Base-by-base conservation (phyloP, 345 rosid genomes). In the Durio zibethinus region DNA sequence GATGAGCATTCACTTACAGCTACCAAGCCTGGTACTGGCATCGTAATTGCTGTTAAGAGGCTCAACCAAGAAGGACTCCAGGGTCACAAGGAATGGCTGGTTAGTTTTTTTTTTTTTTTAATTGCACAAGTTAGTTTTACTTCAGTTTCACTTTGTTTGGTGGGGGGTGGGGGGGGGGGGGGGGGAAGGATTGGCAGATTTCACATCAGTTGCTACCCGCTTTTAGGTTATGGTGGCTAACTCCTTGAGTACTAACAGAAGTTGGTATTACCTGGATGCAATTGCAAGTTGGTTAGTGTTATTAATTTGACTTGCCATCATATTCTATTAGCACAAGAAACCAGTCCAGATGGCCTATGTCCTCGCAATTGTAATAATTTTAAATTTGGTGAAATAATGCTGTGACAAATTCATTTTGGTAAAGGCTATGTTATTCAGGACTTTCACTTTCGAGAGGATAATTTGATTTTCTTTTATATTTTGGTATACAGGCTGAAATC, bases 41-140 rank as follows among this genome's bases (percentile, higher is more conserved):
- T 87, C 40, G 92, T 90, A 45, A 88, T 97, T 79, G 99, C 99
- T 4, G 95, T 88, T 75, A 97, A 97, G 87, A 91, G 86, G 87
- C 94, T 94, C 25, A 97, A 94, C 88, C 91, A 85, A 76, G 99
- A 91, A 48, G 85, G 98, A 18, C 84, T 83, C 63, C 99, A 97
- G 80, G 98, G 99, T 69, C 97, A 97, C 86, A 94, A 82, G 80
- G 99, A 97, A 84, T 97, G 99, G 99, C 82, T 94, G 91, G 98
- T 95, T 78, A 84, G 90, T 87, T n/a, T 31, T 2, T 31, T 31
- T 31, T 31, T 1, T 2, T 31, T 31, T 31, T 2, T 31, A 31
- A 31, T 31, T 31, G 33, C 33, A 31, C 33, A 31, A 31, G 33
- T 31, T 31, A n/a, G n/a, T n/a, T n/a, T n/a, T n/a, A n/a, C 59